Conservation (phyloP, 768 basidiomycete genomes). For the Lactarius akahatsu region DNA sequence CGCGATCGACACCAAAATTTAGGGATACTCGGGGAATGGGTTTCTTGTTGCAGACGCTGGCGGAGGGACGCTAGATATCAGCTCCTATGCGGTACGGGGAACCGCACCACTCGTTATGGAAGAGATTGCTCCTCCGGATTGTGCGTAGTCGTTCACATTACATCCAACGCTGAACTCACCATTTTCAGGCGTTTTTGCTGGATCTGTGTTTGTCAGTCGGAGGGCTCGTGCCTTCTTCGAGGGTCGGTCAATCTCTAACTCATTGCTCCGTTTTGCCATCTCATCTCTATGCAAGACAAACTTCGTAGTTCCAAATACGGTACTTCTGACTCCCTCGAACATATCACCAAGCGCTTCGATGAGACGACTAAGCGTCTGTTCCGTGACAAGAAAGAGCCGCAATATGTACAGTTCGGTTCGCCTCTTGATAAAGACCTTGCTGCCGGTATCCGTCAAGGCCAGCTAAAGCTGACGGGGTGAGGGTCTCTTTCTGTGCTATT, state of each 20-base stretch:
- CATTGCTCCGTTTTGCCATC: background rate
- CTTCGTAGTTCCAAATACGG: conserved; percentile 73
- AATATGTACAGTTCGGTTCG: conserved; percentile 75
- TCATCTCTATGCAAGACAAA: conserved; percentile 51
- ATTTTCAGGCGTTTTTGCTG: conserved; percentile 67
- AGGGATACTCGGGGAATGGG: conserved; percentile 74
- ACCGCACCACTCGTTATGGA: conserved; percentile 73
- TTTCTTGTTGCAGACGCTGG: conserved; percentile 81
- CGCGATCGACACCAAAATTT: background rate
- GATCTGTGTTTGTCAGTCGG: conserved; percentile 79
- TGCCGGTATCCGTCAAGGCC: conserved; percentile 72
- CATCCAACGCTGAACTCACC: background rate
- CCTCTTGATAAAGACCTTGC: conserved; percentile 69
- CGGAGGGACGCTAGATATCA: conserved; percentile 79
- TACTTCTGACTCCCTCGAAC: conserved; percentile 66
- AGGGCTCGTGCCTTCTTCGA: conserved; percentile 70
- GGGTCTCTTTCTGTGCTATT: conserved; percentile 23
- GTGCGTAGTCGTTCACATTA: conserved; percentile 40
- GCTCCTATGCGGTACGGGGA: conserved; percentile 72
- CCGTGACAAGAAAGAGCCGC: conserved; percentile 61
- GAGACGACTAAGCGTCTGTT: conserved; percentile 82
- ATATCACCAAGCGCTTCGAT: conserved; percentile 77
- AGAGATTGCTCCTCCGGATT: conserved; percentile 81
- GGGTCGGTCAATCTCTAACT: conserved; percentile 41
- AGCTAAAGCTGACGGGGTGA: conserved; percentile 69